Evolutionary conservation across 805 yeast genomes (phyloP).

Genomic region (Kodamaea fukazawae): DNA sequence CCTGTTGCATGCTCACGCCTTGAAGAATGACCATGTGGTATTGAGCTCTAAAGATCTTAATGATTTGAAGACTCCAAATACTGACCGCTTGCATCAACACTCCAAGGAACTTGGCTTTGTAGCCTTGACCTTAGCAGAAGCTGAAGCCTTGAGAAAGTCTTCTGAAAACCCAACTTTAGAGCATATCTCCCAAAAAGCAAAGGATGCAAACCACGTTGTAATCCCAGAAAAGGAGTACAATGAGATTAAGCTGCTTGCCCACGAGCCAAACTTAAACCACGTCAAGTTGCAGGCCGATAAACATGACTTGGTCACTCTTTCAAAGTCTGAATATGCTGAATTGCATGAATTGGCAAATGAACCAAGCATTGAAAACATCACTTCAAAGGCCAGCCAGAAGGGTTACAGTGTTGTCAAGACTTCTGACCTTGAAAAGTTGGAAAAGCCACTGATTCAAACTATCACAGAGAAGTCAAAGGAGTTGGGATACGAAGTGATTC

Average conservation of each 20-base stretch:
- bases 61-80: slow-evolving; percentile 3
- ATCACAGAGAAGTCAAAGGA: slow-evolving; percentile 1
- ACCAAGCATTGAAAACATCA: slow-evolving; percentile 23
- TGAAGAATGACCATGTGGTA: slow-evolving; percentile 8
- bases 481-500: slow-evolving; percentile 6
- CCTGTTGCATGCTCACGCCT: slow-evolving; percentile 10
- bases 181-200: slow-evolving; percentile 32
- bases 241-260: slow-evolving; percentile 12
- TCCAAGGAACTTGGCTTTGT: neutral
- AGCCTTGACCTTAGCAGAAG: slow-evolving; percentile 1
- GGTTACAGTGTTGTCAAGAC: slow-evolving; percentile 20
- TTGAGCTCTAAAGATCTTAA: slow-evolving; percentile 1
- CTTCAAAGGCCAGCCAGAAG: slow-evolving; percentile 10
- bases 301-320: slow-evolving; percentile 31
- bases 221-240: slow-evolving; percentile 13
- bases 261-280: slow-evolving; percentile 27
- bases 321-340: slow-evolving; percentile 31
- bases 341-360: slow-evolving; percentile 29
- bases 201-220: slow-evolving; percentile 13
- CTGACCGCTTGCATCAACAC: slow-evolving; percentile 2
- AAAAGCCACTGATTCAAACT: slow-evolving; percentile 5
- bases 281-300: slow-evolving; percentile 35
- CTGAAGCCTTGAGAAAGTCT: neutral
- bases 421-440: slow-evolving; percentile 13
- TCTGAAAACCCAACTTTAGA: slow-evolving; percentile 23